phyloP scores from a whole-genome alignment of 495 filamentous ascomycete species.

The Podospora conica region DNA sequence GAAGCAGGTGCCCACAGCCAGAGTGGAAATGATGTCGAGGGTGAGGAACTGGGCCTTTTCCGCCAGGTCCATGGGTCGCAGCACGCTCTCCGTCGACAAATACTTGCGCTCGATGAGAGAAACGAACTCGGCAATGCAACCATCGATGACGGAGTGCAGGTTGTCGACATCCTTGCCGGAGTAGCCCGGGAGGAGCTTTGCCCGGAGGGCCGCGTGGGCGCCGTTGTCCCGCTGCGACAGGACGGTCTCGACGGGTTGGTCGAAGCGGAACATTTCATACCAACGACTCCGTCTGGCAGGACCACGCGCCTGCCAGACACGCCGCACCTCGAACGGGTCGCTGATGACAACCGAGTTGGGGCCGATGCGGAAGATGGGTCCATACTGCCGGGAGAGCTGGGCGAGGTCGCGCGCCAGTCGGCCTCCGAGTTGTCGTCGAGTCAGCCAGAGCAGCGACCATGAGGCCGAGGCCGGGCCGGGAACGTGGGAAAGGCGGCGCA shows the following conservation, averaged over 20 bases:
- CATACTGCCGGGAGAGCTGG: slow-evolving; percentile 15
- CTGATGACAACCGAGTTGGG: slow-evolving; percentile 34
- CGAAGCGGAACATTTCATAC: slow-evolving; percentile 35
- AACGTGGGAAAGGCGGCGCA: slow-evolving; percentile 9
- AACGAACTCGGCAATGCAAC: slow-evolving; percentile 40
- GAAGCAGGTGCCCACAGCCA: slow-evolving; percentile 49
- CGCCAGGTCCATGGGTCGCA: slow-evolving; percentile 37
- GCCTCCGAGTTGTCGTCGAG: slow-evolving; percentile 7
- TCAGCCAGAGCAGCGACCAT: slow-evolving; percentile 10
- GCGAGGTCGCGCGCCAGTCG: slow-evolving; percentile 5
- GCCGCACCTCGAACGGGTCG: slow-evolving; percentile 35
- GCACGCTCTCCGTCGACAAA: slow-evolving; percentile 28
- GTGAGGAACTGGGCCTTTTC: slow-evolving; percentile 42
- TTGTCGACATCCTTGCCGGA: slow-evolving; percentile 14
- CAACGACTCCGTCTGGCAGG: slow-evolving; percentile 29
- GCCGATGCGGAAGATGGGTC: slow-evolving; percentile 28
- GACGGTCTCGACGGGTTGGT: slow-evolving; percentile 10
- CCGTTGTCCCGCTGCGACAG: slow-evolving; percentile 18
- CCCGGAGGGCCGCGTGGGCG: slow-evolving; percentile 12
- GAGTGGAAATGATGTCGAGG: slow-evolving; percentile 43
- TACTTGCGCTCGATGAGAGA: slow-evolving; percentile 32
- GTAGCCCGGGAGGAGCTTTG: slow-evolving; percentile 17
- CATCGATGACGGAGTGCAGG: slow-evolving; percentile 22
- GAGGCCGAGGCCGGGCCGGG: slow-evolving; percentile 7
- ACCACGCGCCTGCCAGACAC: slow-evolving; percentile 33